phyloP scores from a whole-genome alignment of 1,139 yeast species.

The Maudiozyma humilis region DNA sequence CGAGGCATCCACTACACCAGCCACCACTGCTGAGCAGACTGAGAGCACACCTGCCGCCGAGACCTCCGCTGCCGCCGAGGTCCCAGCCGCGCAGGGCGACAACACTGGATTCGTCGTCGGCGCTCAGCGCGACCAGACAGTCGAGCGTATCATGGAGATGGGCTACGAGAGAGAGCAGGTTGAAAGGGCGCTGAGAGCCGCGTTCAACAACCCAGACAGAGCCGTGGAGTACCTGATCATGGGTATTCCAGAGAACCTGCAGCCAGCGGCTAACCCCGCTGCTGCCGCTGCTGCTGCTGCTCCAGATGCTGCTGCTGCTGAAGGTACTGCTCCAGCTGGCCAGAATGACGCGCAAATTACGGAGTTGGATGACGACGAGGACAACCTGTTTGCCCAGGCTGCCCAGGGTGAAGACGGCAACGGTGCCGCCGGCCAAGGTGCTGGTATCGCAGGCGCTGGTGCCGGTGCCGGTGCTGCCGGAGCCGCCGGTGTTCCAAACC shows the following conservation, averaged over 20 bases:
- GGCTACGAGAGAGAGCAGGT: constrained; percentile 87
- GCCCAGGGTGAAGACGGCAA: constrained; percentile 16
- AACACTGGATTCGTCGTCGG: constrained; percentile 28
- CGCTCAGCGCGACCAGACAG: constrained; percentile 34
- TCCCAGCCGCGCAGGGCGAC: constrained; percentile 14
- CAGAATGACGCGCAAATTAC: neutral
- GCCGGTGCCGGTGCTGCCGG: constrained; percentile 13
- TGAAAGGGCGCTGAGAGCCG: constrained; percentile 86
- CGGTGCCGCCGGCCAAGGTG: neutral
- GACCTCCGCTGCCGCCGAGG: constrained; percentile 22
- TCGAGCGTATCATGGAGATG: constrained; percentile 86
- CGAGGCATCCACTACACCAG: constrained; percentile 22
- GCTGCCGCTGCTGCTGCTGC: constrained; percentile 18
- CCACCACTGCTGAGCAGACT: constrained; percentile 25
- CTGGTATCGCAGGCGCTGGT: neutral
- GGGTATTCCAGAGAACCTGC: constrained; percentile 72
- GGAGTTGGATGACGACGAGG: neutral
- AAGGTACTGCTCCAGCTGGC: constrained; percentile 16
- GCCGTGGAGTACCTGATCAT: constrained; percentile 92
- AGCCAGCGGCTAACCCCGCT: constrained; percentile 23
- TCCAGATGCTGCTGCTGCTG: constrained; percentile 16
- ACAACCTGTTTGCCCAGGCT: constrained; percentile 11
- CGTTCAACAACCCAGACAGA: constrained; percentile 94
- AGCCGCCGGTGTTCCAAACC: constrained; percentile 26
- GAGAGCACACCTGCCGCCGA: constrained; percentile 18